Evolutionary conservation across 2,329 filamentous ascomycete species (phyloP), one percentile per base, ranked within the genome.

Genomic region (Diaporthe nobilis): DNA sequence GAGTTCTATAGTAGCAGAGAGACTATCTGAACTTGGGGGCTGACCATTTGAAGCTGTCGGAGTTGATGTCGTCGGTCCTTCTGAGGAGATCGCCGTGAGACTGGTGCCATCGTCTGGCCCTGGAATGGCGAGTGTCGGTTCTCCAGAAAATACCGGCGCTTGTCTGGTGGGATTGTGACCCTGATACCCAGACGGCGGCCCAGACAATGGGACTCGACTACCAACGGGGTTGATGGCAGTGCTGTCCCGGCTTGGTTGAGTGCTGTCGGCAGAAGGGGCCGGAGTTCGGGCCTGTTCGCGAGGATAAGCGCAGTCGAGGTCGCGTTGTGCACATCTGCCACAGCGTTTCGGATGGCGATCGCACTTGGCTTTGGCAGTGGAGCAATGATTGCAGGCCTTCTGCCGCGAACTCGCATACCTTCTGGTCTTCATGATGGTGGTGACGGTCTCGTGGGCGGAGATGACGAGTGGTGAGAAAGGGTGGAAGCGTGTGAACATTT

Each of bases 341-440:
- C 85, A 87, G 10, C 78, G 47, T 10, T 75, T 79, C 13, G 76
- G 49, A 61, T 79, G 81, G 63, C 84, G 84, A 78, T 87, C 83
- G 76, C 86, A 87, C 80, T 82, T 86, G 37, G 81, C 82, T 76
- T 86, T 87, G 67, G 85, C 82, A 20, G 73, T 51, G 1, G 82
- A 83, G 57, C 86, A 87, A 12, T 79, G 76, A 17, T 81, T 81
- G 72, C 85, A 87, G 51, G 83, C 82, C 15, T 68, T 68, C 20
- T 68, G 65, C 22, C 65, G 47, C 6, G 65, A 68, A 9, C 1
- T 53, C 22, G 65, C 22, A 39, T 68, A 68, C 22, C 65, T 53
- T 4, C 31, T 39, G 17, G 65, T 3, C 15, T 53, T 53, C 65
- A 68, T 68, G 47, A 15, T 49, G n/a, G 17, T 7, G 34, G 17